A percentile compares a stretch with the other conserved stretches of the same genome.
phyloP scores from a whole-genome alignment of 1,284 basidiomycete genomes.

The Malassezia sympodialis region DNA sequence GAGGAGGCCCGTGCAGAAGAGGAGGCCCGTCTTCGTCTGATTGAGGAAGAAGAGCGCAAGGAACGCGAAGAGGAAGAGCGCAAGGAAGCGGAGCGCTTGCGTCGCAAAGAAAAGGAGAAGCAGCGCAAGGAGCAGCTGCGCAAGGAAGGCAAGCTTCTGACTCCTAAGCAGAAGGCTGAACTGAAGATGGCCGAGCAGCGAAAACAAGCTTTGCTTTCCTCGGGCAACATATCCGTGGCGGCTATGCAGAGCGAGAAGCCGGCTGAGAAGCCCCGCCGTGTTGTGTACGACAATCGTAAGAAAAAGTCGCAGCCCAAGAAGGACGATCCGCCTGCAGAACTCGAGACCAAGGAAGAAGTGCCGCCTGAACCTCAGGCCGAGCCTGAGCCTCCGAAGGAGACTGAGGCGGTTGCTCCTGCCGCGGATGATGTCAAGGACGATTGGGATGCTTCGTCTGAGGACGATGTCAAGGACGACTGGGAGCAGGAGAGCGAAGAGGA shows the following conservation, averaged over 20 bases:
- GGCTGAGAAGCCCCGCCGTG: slow-evolving; percentile 50
- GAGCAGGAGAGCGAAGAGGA: slow-evolving; percentile 68
- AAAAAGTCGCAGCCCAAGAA: slow-evolving; percentile 56
- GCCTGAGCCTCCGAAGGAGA: slow-evolving; percentile 39
- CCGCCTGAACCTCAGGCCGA: slow-evolving; percentile 13
- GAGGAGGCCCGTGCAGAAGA: slow-evolving; percentile 38
- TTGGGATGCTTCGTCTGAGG: slow-evolving; percentile 50
- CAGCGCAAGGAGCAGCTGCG: slow-evolving; percentile 44
- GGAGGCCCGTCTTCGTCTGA: slow-evolving; percentile 31
- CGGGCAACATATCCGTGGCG: slow-evolving; percentile 73
- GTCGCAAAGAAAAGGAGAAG: slow-evolving; percentile 45
- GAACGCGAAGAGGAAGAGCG: slow-evolving; percentile 43
- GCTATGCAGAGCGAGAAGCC: slow-evolving; percentile 55
- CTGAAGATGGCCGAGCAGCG: slow-evolving; percentile 80
- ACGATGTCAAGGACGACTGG: slow-evolving; percentile 68
- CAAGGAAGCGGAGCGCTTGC: slow-evolving; percentile 39
- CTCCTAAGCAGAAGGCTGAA: slow-evolving; percentile 81
- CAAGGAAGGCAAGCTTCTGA: slow-evolving; percentile 47
- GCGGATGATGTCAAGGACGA: slow-evolving; percentile 47
- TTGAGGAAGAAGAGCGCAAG: slow-evolving; percentile 43
- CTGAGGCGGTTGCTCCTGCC: slow-evolving; percentile 30
- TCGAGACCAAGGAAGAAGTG: slow-evolving; percentile 16
- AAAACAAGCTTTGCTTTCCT: slow-evolving; percentile 77
- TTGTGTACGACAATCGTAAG: slow-evolving; percentile 68
- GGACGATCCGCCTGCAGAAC: slow-evolving; percentile 16